Percentiles rank a stretch among this genome's conserved stretches.
phyloP scores from a whole-genome alignment of 2,329 filamentous ascomycete species.

The Penicillium thymicola region DNA sequence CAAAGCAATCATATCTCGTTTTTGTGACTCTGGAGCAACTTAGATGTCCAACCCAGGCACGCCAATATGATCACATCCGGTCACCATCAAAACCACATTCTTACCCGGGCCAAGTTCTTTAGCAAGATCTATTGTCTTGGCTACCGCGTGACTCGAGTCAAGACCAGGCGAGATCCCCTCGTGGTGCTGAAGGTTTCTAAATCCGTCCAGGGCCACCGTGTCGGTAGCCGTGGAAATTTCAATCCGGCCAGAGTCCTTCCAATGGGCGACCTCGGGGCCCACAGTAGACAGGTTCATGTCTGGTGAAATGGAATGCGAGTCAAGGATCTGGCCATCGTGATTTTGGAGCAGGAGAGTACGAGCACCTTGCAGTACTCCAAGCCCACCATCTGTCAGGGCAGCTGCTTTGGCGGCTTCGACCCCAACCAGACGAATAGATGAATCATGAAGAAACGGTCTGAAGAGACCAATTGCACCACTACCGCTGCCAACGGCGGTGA shows the following conservation, averaged over 20 bases:
- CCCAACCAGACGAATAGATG: conserved; percentile 13
- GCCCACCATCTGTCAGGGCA: conserved; percentile 15
- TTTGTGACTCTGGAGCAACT: not conserved
- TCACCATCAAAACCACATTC: conserved; percentile 25
- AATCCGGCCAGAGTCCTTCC: conserved; percentile 24
- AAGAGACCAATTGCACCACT: conserved; percentile 24
- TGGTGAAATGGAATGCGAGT: conserved; percentile 25
- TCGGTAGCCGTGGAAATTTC: conserved; percentile 25
- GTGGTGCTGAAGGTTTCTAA: conserved; percentile 23
- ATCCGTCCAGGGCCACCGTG: conserved; percentile 26
- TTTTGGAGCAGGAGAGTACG: conserved; percentile 24
- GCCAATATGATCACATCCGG: conserved; percentile 21
- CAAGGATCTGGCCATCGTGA: conserved; percentile 21
- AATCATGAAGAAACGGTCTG: conserved; percentile 19
- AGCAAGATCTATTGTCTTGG: conserved; percentile 13
- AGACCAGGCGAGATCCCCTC: conserved; percentile 22
- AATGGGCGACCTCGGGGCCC: conserved; percentile 24
- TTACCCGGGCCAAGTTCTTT: conserved; percentile 21
- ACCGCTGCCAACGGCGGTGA: conserved; percentile 24
- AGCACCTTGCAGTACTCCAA: conserved; percentile 26
- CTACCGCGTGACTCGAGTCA: conserved; percentile 27
- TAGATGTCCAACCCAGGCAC: conserved; percentile 10
- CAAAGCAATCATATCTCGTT: not conserved
- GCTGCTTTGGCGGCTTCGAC: conserved; percentile 21
- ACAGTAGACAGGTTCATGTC: conserved; percentile 25